Percentiles rank a stretch among this genome's conserved stretches.
phyloP scores from a whole-genome alignment of 352 stramenopile species.

The Globisporangium alternatum region DNA sequence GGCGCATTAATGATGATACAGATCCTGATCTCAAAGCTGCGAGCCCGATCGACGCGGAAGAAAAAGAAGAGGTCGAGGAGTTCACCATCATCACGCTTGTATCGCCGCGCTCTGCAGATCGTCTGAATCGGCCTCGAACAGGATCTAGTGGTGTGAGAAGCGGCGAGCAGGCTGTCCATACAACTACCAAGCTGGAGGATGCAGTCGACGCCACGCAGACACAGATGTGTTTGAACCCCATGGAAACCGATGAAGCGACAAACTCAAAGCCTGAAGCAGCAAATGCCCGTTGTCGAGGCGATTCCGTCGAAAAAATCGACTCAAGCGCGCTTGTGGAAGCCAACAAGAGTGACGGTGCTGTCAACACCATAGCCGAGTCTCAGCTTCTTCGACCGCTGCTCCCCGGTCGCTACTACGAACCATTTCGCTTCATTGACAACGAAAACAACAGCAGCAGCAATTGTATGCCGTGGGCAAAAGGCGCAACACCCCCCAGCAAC shows the following conservation, averaged over 20 bases:
- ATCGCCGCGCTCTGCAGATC: conserved; percentile 5
- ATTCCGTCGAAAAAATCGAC: neutral
- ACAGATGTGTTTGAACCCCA: too few species aligned
- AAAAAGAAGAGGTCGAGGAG: conserved; percentile 6
- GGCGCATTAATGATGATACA: neutral
- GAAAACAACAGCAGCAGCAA: neutral
- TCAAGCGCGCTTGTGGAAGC: neutral
- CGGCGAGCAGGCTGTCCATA: neutral
- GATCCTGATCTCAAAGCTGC: neutral
- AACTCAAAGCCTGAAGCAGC: neutral
- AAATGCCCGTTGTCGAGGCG: neutral
- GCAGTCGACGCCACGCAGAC: neutral
- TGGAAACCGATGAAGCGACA: too few species aligned
- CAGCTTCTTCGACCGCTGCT: conserved; percentile 13
- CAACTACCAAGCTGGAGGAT: neutral
- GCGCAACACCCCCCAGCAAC: neutral
- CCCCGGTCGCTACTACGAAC: conserved; percentile 18
- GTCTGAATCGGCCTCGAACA: neutral
- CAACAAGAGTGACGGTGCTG: neutral
- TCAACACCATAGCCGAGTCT: neutral
- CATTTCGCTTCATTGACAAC: conserved; percentile 13
- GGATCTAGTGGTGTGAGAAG: neutral
- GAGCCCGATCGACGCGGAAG: neutral
- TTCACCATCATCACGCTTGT: conserved; percentile 9
- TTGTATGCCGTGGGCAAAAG: neutral